A percentile compares a stretch with the other conserved stretches of the same genome.
These are phyloP conservation scores for Flammula alnicola DNA, from an alignment of 1,284 basidiomycete genomes.

Conservation along the genomic window DNA sequence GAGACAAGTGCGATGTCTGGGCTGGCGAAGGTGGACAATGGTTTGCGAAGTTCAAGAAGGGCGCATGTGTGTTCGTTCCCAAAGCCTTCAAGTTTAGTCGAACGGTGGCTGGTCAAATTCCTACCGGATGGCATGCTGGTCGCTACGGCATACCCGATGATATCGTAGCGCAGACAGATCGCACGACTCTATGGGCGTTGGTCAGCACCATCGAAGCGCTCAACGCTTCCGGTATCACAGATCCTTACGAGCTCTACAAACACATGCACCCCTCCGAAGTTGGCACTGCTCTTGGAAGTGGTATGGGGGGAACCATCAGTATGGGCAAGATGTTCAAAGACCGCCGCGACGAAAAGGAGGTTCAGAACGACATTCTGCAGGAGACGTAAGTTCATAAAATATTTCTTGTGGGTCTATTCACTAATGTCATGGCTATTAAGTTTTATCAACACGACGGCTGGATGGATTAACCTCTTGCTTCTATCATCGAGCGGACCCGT, in stretches of 20 bases:
- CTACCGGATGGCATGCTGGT: constrained; percentile 95
- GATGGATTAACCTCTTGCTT: constrained; percentile 95
- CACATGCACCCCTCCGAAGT: constrained; percentile 97
- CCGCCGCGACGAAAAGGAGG: constrained; percentile 94
- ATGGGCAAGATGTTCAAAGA: constrained; percentile 98
- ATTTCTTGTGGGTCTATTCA: not conserved
- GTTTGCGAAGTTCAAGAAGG: constrained; percentile 99
- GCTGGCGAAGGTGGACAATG: constrained; percentile 88
- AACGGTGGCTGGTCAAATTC: constrained; percentile 94
- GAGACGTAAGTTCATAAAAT: constrained; percentile 77
- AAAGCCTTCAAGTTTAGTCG: constrained; percentile 97
- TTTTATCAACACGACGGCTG: constrained; percentile 97
- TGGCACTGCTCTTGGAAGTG: constrained; percentile 90
- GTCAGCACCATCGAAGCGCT: constrained; percentile 94
- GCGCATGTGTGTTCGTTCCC: constrained; percentile 90
- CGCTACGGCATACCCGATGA: constrained; percentile 98
- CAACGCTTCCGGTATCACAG: constrained; percentile 96
- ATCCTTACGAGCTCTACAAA: constrained; percentile 97
- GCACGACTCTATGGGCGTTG: constrained; percentile 96
- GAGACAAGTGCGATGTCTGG: constrained; percentile 96
- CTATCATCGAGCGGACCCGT: constrained; percentile 96
- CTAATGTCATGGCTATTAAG: constrained; percentile 41
- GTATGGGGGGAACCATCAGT: constrained; percentile 95
- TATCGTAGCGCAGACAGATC: constrained; percentile 93
- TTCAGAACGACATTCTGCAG: constrained; percentile 97